Evolutionary conservation across 331 rosid species (phyloP).

Genomic region (Arachis monticola): DNA sequence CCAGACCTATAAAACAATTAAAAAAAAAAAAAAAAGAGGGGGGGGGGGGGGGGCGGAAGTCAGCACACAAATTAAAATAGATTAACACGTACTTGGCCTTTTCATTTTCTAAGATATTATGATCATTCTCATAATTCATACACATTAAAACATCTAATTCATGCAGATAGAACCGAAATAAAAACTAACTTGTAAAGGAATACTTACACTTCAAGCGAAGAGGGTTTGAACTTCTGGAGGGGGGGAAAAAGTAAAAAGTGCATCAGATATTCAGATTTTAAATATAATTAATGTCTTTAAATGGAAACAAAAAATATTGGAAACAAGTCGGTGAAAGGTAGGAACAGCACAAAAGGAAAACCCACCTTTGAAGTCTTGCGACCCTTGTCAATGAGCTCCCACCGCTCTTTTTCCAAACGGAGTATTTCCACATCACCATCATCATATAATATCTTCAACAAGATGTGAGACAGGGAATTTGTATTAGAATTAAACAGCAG

Average conservation of each 20-base stretch:
- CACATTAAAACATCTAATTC: conserved; percentile 5
- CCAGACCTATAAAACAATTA: conserved; percentile 57
- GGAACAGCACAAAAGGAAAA: conserved; percentile 33
- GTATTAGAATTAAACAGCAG: conserved; percentile 34
- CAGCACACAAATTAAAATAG: neutral
- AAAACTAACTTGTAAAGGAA: conserved; percentile 33
- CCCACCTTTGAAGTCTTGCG: conserved; percentile 75
- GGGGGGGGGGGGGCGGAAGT: too few relatives aligned
- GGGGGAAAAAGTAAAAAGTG: conserved; percentile 21
- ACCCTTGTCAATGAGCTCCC: conserved; percentile 83
- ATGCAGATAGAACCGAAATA: conserved; percentile 5
- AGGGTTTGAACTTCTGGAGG: conserved; percentile 64
- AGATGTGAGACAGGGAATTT: conserved; percentile 29
- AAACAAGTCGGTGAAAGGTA: conserved; percentile 34
- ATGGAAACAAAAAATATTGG: conserved; percentile 30
- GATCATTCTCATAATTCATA: neutral
- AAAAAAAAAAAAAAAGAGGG: too few relatives aligned
- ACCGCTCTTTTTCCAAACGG: conserved; percentile 84
- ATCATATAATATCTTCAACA: conserved; percentile 74
- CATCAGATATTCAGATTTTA: conserved; percentile 49
- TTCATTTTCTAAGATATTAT: conserved; percentile 16
- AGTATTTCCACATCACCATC: conserved; percentile 97
- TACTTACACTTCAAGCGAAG: conserved; percentile 69
- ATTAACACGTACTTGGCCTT: conserved; percentile 12
- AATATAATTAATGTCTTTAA: conserved; percentile 28